phyloP scores from a whole-genome alignment of 768 basidiomycete genomes.

The Trametes elegans region DNA sequence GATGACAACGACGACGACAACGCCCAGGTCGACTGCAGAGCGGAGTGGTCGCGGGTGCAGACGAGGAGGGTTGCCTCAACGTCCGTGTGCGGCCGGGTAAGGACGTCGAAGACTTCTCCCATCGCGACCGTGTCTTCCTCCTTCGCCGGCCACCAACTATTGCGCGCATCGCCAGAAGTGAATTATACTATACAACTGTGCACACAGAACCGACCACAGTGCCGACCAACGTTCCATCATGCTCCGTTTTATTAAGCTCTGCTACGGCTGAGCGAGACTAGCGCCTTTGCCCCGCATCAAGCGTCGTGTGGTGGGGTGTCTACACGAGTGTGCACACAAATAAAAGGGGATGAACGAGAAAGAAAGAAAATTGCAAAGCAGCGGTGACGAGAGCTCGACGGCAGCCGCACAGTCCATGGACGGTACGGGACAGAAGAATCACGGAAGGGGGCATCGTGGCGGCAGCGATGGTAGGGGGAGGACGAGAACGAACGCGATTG shows the following conservation, averaged over 20 bases:
- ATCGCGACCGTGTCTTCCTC: too few relatives aligned
- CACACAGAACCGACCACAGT: neutral
- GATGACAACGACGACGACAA: too few relatives aligned
- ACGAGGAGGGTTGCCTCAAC: too few relatives aligned
- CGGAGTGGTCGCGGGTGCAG: too few relatives aligned
- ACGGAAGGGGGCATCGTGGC: neutral
- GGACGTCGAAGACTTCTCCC: too few relatives aligned
- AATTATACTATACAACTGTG: neutral
- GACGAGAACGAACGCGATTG: slow-evolving; percentile 1
- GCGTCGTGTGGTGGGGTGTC: neutral
- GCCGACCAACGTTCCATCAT: neutral
- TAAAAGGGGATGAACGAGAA: neutral
- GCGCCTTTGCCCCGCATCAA: neutral
- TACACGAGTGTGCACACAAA: neutral
- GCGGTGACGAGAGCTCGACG: too few relatives aligned
- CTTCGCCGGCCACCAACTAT: too few relatives aligned
- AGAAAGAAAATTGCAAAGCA: neutral
- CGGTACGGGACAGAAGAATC: neutral
- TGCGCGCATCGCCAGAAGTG: too few relatives aligned
- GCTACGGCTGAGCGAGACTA: neutral
- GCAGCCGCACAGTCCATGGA: neutral
- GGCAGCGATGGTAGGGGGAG: neutral
- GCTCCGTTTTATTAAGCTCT: slow-evolving; percentile 5
- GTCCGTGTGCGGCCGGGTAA: too few relatives aligned
- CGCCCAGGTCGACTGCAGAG: too few relatives aligned